Conservation (phyloP, 169 alveolate species). For the Miamiensis avidus region DNA sequence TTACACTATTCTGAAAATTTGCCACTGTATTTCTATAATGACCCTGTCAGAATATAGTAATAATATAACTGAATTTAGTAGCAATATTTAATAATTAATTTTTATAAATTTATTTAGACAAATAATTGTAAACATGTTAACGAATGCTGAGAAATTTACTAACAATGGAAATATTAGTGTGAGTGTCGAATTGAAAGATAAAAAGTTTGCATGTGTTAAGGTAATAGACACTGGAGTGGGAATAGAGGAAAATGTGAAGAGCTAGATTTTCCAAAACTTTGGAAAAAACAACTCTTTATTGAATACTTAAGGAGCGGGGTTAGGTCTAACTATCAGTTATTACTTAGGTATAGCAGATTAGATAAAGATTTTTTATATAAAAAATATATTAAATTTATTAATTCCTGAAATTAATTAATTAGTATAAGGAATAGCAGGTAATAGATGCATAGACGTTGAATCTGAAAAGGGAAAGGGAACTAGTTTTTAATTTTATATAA, state of each 20-base stretch:
- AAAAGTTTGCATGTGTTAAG: not conserved
- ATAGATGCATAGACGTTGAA: not conserved
- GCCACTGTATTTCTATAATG: not conserved
- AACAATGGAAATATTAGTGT: not conserved
- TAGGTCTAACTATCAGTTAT: not conserved
- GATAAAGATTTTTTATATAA: not conserved
- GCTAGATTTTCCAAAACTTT: not conserved
- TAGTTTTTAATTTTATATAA: not conserved
- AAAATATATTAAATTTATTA: not conserved
- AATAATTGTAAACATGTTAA: conserved; percentile 1
- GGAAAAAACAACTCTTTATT: not conserved
- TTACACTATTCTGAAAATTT: not conserved
- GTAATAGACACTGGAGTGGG: conserved; percentile 17
- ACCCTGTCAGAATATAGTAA: conserved; percentile 2
- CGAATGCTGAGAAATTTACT: conserved; percentile 11
- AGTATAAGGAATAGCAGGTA: not conserved
- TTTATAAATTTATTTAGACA: too few relatives aligned
- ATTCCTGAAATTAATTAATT: not conserved
- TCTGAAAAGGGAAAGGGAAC: conserved; percentile 6
- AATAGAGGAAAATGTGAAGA: not conserved
- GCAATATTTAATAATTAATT: not conserved
- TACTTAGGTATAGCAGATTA: not conserved
- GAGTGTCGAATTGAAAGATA: not conserved
- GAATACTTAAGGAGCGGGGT: not conserved
- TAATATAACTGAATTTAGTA: not conserved